These are phyloP conservation scores for Rosa persica DNA, from an alignment of 306 rosid species.

Conservation along the genomic window DNA sequence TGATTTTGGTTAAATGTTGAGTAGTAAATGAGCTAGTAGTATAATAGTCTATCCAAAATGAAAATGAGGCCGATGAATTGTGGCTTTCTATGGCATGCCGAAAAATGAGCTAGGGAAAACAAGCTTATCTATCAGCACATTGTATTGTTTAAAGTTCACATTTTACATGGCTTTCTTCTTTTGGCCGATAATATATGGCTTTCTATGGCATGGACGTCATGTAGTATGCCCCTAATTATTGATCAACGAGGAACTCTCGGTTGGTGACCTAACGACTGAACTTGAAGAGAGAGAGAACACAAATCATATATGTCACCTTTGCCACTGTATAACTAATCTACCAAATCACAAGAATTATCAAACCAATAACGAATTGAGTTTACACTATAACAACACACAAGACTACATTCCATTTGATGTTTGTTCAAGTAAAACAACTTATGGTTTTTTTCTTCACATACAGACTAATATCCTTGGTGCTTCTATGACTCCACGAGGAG, in stretches of 20 bases:
- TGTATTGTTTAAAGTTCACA: not conserved
- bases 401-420: constrained; percentile 5
- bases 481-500: not conserved
- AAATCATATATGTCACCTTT: constrained; percentile 1
- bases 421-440: constrained; percentile 23
- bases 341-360: constrained; percentile 11
- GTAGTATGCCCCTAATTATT: constrained; percentile 23
- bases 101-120: not conserved
- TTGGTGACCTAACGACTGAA: constrained; percentile 37
- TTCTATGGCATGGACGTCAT: not conserved
- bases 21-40: not conserved
- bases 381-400: constrained; percentile 2
- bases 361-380: constrained; percentile 13
- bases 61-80: not conserved
- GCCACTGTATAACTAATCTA: constrained; percentile 30
- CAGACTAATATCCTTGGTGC: not conserved
- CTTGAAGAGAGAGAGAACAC: not conserved
- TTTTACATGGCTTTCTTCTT: not conserved
- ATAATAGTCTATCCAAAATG: not conserved
- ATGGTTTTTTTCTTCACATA: not conserved
- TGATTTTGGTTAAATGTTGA: not conserved
- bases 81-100: too few relatives aligned
- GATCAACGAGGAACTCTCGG: constrained; percentile 28
- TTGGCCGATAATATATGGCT: not conserved
- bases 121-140: not conserved